These are phyloP conservation scores for Trichoderma sp. DNA, from an alignment of 2,329 filamentous ascomycete species.

Conservation along the genomic window DNA sequence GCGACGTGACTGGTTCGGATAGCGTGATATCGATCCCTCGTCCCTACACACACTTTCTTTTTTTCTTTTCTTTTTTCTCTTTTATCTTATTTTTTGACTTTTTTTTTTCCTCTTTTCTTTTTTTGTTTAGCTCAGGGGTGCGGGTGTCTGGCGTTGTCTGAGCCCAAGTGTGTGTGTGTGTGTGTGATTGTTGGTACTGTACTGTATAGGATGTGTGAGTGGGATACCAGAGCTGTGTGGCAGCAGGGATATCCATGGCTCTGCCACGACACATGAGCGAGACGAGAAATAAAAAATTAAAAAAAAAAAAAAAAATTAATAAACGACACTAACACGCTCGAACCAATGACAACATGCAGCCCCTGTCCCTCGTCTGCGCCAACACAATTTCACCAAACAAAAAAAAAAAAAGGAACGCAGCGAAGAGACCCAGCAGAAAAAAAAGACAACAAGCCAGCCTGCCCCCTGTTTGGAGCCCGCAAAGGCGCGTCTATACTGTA, in stretches of 20 bases:
- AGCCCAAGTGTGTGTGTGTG: not conserved
- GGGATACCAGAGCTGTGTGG: not conserved
- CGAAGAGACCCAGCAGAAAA: not conserved
- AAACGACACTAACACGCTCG: not conserved
- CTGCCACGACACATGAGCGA: not conserved
- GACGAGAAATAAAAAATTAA: not conserved
- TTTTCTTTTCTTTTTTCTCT: not conserved
- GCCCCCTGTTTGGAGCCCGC: not conserved
- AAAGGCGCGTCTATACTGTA: not conserved
- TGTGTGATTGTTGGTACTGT: not conserved
- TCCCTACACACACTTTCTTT: not conserved
- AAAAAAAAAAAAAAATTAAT: not conserved
- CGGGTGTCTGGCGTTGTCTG: not conserved
- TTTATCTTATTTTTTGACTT: not conserved
- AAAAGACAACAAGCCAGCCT: not conserved
- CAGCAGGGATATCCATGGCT: slow-evolving; percentile 12
- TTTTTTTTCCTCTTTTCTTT: not conserved
- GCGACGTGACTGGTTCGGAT: slow-evolving; percentile 3
- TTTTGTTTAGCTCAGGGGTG: slow-evolving; percentile 9
- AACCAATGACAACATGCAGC: slow-evolving; percentile 4
- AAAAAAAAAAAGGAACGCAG: not conserved
- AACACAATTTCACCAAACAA: not conserved
- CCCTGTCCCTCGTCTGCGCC: not conserved
- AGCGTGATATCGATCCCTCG: not conserved
- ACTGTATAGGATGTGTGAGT: not conserved